Base-by-base conservation (phyloP, 441 rosid genomes). In the Erodium texanum region DNA sequence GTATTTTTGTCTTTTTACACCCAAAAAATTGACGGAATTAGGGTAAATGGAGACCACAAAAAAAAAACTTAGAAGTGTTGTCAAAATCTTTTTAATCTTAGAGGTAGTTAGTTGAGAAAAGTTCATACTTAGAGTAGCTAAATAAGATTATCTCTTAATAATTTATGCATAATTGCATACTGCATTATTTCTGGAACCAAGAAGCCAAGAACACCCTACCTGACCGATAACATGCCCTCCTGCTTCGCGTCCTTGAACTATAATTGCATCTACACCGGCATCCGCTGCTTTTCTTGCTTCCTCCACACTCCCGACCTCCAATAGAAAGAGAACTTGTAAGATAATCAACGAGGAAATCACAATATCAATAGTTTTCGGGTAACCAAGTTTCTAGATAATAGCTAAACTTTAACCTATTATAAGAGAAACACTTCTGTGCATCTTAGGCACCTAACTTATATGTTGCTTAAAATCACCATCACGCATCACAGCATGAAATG, bases 171-270 rank as follows among this genome's bases (percentile, higher is more conserved):
- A n/a, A n/a, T n/a, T n/a, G n/a, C n/a, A n/a, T n/a, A n/a, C n/a
- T n/a, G n/a, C n/a, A n/a, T 19, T 43, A 29, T 48, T 34, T 61
- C 3, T 12, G n/a, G 19, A 62, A 29, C 34, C 23, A 41, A 24
- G 20, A 32, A 61, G 58, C n/a, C 16, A 64, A 59, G 36, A 5
- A 32, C 6, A 3, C 36, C 69, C 43, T 74, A 91, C 97, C 90
- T 87, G 89, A 64, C 96, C 91, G 66, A 83, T 82, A 11, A 92
- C 85, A 79, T 92, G 97, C 22, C 96, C 97, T 36, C 96, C 97
- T n/a, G 94, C 97, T 84, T 87, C 97, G 64, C 76, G 84, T 62
- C 97, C 97, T 82, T 92, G 94, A 66, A 92, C 87, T 34, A 92
- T 87, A 70, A 92, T 85, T 0, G 89, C 97, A 77, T 92, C 96